phyloP scores from a whole-genome alignment of 345 rosid species.

The Diplotaxis tenuifolia region DNA sequence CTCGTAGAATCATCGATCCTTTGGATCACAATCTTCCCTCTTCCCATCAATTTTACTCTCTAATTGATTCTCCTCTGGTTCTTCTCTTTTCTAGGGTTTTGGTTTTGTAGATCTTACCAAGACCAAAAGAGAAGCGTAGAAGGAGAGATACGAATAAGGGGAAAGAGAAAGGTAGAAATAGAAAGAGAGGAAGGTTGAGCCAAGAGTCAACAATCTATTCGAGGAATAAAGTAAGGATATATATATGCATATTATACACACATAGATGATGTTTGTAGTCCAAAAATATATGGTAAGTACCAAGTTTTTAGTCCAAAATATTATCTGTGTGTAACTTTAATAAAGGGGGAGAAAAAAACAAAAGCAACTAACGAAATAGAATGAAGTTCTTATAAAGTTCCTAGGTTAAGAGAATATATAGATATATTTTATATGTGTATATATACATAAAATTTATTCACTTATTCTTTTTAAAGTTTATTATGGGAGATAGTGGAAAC shows the following conservation, averaged over 20 bases:
- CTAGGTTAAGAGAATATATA: constrained; percentile 36
- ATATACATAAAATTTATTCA: neutral
- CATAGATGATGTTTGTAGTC: too few species aligned
- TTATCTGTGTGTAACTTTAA: neutral
- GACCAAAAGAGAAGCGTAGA: constrained; percentile 32
- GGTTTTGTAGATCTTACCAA: constrained; percentile 26
- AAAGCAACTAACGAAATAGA: constrained; percentile 28
- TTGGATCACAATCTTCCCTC: constrained; percentile 45
- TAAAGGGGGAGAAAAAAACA: neutral
- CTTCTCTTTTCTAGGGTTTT: constrained; percentile 37
- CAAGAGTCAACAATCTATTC: constrained; percentile 46
- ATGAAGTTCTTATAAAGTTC: constrained; percentile 24
- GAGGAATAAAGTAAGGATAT: constrained; percentile 36
- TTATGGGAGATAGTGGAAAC: constrained; percentile 33
- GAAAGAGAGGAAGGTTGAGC: constrained; percentile 26
- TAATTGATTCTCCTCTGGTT: constrained; percentile 24
- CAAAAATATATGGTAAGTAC: constrained; percentile 21
- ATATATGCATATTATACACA: constrained; percentile 17
- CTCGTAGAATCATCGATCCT: constrained; percentile 46
- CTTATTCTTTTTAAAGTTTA: constrained; percentile 3
- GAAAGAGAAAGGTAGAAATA: constrained; percentile 22
- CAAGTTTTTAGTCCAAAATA: constrained; percentile 26
- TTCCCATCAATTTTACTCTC: constrained; percentile 36
- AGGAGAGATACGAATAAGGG: constrained; percentile 32
- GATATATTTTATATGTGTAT: constrained; percentile 14